Percentiles rank a stretch among this genome's conserved stretches.
These are phyloP conservation scores for Populus hybrid DNA, from an alignment of 441 rosid species.

Conservation along the genomic window DNA sequence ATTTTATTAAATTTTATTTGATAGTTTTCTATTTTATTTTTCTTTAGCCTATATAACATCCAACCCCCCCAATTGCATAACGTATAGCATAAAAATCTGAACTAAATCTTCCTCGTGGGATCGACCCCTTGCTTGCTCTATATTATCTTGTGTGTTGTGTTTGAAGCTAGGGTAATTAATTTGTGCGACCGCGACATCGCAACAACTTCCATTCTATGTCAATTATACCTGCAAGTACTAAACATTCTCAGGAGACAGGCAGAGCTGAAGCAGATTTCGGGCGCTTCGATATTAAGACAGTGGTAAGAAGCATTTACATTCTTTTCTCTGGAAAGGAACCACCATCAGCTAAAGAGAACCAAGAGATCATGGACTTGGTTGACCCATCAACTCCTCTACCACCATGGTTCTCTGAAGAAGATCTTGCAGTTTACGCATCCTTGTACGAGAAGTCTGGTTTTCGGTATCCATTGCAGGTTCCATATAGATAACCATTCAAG, in stretches of 20 bases:
- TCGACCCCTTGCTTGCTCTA: too few relatives aligned
- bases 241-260: slow-evolving; percentile 33
- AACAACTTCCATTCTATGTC: background rate
- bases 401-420: slow-evolving; percentile 42
- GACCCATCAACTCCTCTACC: slow-evolving; percentile 39
- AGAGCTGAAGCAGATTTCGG: slow-evolving; percentile 47
- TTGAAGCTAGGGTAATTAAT: too few relatives aligned
- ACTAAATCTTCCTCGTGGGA: too few relatives aligned
- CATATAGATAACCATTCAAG: slow-evolving; percentile 28
- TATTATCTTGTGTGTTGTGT: too few relatives aligned
- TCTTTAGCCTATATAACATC: too few relatives aligned
- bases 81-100: too few relatives aligned
- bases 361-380: slow-evolving; percentile 45
- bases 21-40: too few relatives aligned
- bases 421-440: slow-evolving; percentile 40
- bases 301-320: slow-evolving; percentile 38
- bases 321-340: slow-evolving; percentile 37
- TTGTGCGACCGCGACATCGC: too few relatives aligned
- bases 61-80: too few relatives aligned
- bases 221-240: background rate
- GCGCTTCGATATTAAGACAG: slow-evolving; percentile 34
- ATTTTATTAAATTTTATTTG: too few relatives aligned
- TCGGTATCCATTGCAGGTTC: slow-evolving; percentile 32
- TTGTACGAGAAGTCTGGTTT: slow-evolving; percentile 45
- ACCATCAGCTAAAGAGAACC: slow-evolving; percentile 30